These are phyloP conservation scores for Notholithocarpus densiflorus DNA, from an alignment of 306 rosid species.

Conservation along the genomic window DNA sequence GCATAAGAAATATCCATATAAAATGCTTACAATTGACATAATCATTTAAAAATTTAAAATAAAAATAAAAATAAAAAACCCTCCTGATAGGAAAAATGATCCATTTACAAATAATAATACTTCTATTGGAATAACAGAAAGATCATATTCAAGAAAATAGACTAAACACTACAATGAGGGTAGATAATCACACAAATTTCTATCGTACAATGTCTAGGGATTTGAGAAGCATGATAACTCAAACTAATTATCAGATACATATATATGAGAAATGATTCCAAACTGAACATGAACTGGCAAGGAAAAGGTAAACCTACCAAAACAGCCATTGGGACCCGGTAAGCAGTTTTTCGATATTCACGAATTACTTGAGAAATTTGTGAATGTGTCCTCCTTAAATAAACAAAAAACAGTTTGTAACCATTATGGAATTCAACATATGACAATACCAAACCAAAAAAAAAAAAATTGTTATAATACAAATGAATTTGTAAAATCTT, in stretches of 20 bases:
- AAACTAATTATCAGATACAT: not conserved
- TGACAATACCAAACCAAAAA: not conserved
- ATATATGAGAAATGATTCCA: not conserved
- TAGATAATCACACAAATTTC: not conserved
- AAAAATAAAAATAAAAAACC: no score
- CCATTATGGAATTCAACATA: not conserved
- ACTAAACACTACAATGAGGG: not conserved
- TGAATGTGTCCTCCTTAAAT: constrained; percentile 88
- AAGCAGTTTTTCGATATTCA: constrained; percentile 76
- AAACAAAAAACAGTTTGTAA: constrained; percentile 10
- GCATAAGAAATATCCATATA: not conserved
- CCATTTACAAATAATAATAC: not conserved
- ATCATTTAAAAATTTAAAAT: not conserved
- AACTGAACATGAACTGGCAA: not conserved
- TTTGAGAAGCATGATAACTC: not conserved
- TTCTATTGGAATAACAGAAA: not conserved
- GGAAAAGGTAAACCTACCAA: constrained; percentile 59
- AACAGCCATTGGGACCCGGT: constrained; percentile 88
- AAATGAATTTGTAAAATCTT: not conserved
- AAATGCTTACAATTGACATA: not conserved
- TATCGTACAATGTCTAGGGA: not conserved
- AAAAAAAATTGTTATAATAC: not conserved
- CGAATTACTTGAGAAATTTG: constrained; percentile 87
- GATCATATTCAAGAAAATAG: not conserved
- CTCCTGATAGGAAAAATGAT: not conserved